Conservation (phyloP, 108 stramenopile species). For the Skeletonema costatum region DNA sequence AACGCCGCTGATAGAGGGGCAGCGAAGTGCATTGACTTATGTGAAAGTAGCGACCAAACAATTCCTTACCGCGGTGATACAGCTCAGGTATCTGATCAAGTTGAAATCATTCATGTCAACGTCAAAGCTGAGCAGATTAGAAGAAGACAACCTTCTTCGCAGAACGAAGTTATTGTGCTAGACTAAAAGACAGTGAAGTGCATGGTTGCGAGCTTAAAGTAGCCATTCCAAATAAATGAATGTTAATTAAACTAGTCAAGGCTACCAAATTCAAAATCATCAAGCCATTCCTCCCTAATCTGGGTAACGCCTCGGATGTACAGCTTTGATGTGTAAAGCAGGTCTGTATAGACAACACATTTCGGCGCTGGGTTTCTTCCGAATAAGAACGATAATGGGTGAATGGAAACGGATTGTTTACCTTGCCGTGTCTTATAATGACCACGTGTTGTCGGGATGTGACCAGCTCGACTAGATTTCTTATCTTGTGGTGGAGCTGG, state of each 20-base stretch:
- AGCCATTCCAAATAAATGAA: not conserved
- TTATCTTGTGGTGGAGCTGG: constrained; percentile 59
- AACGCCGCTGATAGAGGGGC: not conserved
- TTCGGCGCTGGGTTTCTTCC: constrained; percentile 91
- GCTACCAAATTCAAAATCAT: constrained; percentile 56
- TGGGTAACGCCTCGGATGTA: constrained; percentile 87
- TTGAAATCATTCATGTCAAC: not conserved
- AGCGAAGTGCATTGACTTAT: not conserved
- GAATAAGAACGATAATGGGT: constrained; percentile 92
- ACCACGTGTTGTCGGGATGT: constrained; percentile 77
- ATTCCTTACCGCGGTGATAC: not conserved
- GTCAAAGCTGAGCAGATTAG: not conserved
- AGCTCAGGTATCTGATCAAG: no score
- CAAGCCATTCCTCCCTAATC: constrained; percentile 83
- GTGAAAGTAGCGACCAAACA: not conserved
- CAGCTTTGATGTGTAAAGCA: constrained; percentile 78
- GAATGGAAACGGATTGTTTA: constrained; percentile 86
- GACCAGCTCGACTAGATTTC: constrained; percentile 73
- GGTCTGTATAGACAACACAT: constrained; percentile 95
- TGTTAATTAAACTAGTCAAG: not conserved
- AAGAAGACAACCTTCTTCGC: not conserved
- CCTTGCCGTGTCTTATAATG: constrained; percentile 93
- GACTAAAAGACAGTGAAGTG: not conserved
- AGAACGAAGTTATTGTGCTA: not conserved
- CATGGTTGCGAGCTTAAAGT: not conserved